Evolutionary conservation across 495 filamentous ascomycete genomes (phyloP).

Genomic region (Podospora didyma): DNA sequence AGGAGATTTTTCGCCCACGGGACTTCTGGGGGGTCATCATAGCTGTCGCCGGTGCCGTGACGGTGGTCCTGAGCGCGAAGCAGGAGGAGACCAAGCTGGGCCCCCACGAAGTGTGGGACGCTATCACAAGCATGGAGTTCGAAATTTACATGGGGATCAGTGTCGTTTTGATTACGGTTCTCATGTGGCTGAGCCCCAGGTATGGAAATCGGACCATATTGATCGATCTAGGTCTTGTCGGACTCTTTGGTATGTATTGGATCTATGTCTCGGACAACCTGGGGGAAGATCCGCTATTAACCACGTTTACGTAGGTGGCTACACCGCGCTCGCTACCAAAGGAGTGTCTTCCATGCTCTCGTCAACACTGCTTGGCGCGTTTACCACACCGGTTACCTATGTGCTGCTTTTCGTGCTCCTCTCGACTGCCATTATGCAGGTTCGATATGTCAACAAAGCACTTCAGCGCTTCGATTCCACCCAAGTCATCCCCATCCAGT

Average conservation of each 20-base stretch:
- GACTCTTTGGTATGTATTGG: slow-evolving; percentile 70
- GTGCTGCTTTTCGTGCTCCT: slow-evolving; percentile 71
- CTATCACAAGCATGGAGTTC: slow-evolving; percentile 87
- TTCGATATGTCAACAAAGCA: slow-evolving; percentile 92
- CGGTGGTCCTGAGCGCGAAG: slow-evolving; percentile 88
- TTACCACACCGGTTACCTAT: slow-evolving; percentile 91
- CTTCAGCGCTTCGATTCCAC: slow-evolving; percentile 94
- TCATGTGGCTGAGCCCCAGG: slow-evolving; percentile 77
- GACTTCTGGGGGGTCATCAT: slow-evolving; percentile 86
- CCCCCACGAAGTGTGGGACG: slow-evolving; percentile 82
- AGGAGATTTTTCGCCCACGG: slow-evolving; percentile 79
- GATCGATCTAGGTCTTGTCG: slow-evolving; percentile 90
- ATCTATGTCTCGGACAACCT: not conserved
- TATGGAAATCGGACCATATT: slow-evolving; percentile 83
- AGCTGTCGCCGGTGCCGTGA: slow-evolving; percentile 81
- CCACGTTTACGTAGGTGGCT: slow-evolving; percentile 62
- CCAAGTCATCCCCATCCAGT: slow-evolving; percentile 94
- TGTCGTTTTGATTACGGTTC: slow-evolving; percentile 59
- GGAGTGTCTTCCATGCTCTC: slow-evolving; percentile 93
- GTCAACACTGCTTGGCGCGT: slow-evolving; percentile 76
- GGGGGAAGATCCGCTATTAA: slow-evolving; percentile 10
- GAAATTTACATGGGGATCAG: slow-evolving; percentile 84
- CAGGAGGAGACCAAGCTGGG: slow-evolving; percentile 85
- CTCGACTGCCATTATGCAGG: slow-evolving; percentile 85
- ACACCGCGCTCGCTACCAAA: slow-evolving; percentile 93